Evolutionary conservation across 768 basidiomycete genomes (phyloP), one percentile per base, ranked within the genome.

Genomic region (Saitozyma podzolica): DNA sequence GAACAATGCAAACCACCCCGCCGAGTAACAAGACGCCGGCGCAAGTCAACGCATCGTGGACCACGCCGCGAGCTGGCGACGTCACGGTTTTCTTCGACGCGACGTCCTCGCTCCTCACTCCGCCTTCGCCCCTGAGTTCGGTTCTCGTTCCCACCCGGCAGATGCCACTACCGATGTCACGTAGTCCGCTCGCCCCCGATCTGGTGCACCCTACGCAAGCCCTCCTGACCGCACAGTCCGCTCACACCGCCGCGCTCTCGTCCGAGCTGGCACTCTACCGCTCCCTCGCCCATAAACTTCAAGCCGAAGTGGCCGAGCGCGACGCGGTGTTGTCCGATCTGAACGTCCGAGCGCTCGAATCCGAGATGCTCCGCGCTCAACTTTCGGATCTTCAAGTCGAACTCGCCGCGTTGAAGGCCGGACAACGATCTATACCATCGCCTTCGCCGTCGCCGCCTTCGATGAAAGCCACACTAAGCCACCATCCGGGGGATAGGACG

Each of bases 81-180:
- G 50, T 57, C 11, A 75, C 73, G 6, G 61, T 68, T 40, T 75
- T 70, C 67, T 75, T 72, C 54, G 73, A 75, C 50, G 67, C 66
- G 42, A 61, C 63, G 5, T 43, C 69, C 1, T 59, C 65, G 29
- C 67, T 67, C 37, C 50, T 62, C 19, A 10, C 48, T 20, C 54
- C 66, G 9, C 59, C 55, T n/a, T 59, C 40, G 54, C 69, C 49
- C 29, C 54, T 9, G 9, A 54, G 4, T 41, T 54, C 47, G 60
- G 55, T 14, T 53, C 62, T 40, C 55, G 52, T 29, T 52, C 19
- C 20, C 56, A 42, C 7, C 19, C 19, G 14, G 53, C 20, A 20
- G 40, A 61, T 37, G 8, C 59, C 47, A 43, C 52, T 43, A 42
- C 66, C 29, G 47, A 57, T 52, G 54, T 50, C 29, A 11, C 50